phyloP scores from a whole-genome alignment of 768 basidiomycete genomes.

The Suillus hirtellus region DNA sequence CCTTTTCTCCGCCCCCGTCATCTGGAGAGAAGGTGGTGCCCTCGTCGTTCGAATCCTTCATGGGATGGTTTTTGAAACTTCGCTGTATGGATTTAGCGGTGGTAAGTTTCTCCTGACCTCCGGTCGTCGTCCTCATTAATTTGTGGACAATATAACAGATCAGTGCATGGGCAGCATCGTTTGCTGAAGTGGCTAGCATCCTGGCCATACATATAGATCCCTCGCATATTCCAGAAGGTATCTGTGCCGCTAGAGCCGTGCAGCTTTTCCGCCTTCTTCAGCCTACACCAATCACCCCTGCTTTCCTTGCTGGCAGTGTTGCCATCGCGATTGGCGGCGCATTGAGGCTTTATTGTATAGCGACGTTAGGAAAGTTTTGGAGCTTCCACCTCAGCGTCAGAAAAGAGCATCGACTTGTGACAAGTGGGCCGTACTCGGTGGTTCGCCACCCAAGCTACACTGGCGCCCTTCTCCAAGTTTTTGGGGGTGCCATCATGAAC shows the following conservation, averaged over 20 bases:
- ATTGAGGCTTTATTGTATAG: constrained; percentile 28
- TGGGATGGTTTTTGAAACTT: too few species aligned
- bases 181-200: constrained; percentile 6
- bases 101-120: too few species aligned
- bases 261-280: background rate
- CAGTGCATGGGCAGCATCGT: background rate
- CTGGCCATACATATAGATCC: constrained; percentile 1
- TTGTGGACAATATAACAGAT: background rate
- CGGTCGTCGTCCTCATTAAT: background rate
- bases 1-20: constrained; percentile 22
- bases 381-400: constrained; percentile 29
- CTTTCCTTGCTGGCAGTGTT: constrained; percentile 17
- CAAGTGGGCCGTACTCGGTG: constrained; percentile 27
- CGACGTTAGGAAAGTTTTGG: constrained; percentile 25
- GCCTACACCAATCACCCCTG: constrained; percentile 11
- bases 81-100: too few species aligned
- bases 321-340: constrained; percentile 20
- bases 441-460: constrained; percentile 34
- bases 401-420: constrained; percentile 27
- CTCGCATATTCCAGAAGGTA: background rate
- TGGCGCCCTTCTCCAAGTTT: constrained; percentile 13
- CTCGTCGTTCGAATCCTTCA: background rate
- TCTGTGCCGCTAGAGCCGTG: background rate
- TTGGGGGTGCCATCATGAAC: constrained; percentile 7
- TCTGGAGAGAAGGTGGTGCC: constrained; percentile 12